Conservation (phyloP, 176 grass and related monocot genomes). For the Stipa capillata region DNA sequence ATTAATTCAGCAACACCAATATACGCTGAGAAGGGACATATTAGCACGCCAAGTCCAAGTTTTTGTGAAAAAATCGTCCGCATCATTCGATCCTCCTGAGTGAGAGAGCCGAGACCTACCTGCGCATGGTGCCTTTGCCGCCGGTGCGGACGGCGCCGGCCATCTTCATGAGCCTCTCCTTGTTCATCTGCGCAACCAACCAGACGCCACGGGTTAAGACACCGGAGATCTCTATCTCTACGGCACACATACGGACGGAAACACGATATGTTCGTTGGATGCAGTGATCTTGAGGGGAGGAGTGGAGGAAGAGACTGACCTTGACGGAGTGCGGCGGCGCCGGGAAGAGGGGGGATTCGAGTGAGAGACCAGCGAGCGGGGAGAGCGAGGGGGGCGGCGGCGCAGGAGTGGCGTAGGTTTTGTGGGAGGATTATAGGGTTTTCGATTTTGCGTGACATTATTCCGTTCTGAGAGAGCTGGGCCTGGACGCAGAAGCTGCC, state of each 20-base stretch:
- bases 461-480: too few relatives aligned
- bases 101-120: conserved; percentile 14
- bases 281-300: background rate
- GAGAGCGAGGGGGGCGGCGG: conserved; percentile 4
- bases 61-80: background rate
- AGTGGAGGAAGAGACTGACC: conserved; percentile 13
- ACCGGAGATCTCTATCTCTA: background rate
- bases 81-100: too few relatives aligned
- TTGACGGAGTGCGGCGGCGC: conserved; percentile 4
- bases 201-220: background rate
- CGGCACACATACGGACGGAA: too few relatives aligned
- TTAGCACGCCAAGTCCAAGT: background rate
- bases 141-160: conserved; percentile 81
- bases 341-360: background rate
- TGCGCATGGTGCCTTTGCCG: conserved; percentile 79
- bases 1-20: background rate
- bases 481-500: too few relatives aligned
- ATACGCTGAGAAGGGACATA: too few relatives aligned
- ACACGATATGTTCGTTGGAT: too few relatives aligned
- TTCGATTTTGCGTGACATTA: background rate
- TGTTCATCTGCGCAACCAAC: conserved; percentile 50
- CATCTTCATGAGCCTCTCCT: conserved; percentile 91
- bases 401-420: conserved; percentile 9
- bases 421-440: conserved; percentile 34
- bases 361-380: background rate